These are phyloP conservation scores for Fusarium sp. DNA, from an alignment of 2,329 filamentous ascomycete genomes.

Conservation along the genomic window DNA sequence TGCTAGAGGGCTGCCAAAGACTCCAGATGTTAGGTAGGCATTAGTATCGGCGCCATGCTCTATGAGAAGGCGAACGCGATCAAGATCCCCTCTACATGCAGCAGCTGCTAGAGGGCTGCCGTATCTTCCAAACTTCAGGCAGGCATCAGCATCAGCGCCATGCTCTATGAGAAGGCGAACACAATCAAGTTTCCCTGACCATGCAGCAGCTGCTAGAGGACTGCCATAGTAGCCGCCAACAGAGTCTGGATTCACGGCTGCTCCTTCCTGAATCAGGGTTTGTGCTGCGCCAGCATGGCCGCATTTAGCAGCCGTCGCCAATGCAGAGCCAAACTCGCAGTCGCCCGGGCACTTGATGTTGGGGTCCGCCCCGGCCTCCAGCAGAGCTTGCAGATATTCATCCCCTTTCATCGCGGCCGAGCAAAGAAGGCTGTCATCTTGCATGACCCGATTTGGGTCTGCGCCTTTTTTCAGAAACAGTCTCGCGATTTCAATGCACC, in stretches of 20 bases:
- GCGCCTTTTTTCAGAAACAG: conserved; percentile 2
- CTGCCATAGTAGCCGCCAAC: not conserved
- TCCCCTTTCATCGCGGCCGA: not conserved
- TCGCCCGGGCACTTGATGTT: not conserved
- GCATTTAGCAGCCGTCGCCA: not conserved
- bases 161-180: not conserved
- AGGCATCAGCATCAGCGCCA: not conserved
- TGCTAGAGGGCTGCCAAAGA: not conserved
- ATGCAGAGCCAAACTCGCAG: not conserved
- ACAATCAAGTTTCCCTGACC: not conserved
- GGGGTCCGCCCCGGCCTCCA: not conserved
- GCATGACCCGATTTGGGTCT: not conserved
- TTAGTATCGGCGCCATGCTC: conserved; percentile 1
- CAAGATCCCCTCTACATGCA: not conserved
- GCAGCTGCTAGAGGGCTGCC: not conserved
- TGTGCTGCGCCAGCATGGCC: not conserved
- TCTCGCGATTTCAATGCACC: not conserved
- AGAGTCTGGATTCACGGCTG: not conserved
- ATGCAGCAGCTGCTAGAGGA: not conserved
- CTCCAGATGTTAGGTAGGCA: not conserved
- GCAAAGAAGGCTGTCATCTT: conserved; percentile 2
- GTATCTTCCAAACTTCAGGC: not conserved
- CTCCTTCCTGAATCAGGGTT: not conserved
- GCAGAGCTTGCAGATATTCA: not conserved
- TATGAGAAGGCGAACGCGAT: not conserved